A percentile compares a stretch with the other conserved stretches of the same genome.
phyloP scores from a whole-genome alignment of 2,329 filamentous ascomycete genomes.

The Colletotrichum lupini region DNA sequence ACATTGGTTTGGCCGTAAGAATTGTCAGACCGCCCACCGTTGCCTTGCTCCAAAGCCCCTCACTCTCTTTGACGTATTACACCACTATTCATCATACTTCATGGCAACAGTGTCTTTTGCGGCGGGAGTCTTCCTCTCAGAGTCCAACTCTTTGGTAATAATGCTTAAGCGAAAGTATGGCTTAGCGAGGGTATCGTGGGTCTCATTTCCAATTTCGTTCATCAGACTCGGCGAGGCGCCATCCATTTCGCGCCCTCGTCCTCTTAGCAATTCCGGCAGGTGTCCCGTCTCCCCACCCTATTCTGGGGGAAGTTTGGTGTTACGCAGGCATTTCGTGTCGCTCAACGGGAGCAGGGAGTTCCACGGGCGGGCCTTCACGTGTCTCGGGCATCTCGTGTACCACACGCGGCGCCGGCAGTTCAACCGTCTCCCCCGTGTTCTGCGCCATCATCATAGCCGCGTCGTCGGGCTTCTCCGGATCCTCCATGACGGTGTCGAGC shows the following conservation, averaged over 20 bases:
- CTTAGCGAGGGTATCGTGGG: constrained; percentile 35
- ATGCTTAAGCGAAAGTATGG: constrained; percentile 14
- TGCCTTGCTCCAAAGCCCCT: not conserved
- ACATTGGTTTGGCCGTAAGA: constrained; percentile 4
- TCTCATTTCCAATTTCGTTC: constrained; percentile 28
- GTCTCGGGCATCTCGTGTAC: constrained; percentile 33
- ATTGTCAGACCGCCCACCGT: not conserved
- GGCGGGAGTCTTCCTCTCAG: constrained; percentile 8
- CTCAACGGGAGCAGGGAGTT: constrained; percentile 28
- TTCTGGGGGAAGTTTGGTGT: not conserved
- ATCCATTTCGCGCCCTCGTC: not conserved
- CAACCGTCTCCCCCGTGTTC: constrained; percentile 13
- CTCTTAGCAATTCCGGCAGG: not conserved
- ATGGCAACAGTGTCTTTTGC: not conserved
- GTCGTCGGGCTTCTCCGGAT: constrained; percentile 29
- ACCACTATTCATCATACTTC: not conserved
- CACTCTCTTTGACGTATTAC: not conserved
- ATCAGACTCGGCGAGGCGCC: not conserved
- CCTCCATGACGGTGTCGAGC: constrained; percentile 21
- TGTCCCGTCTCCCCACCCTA: too few species aligned
- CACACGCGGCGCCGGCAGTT: constrained; percentile 24
- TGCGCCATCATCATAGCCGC: constrained; percentile 1
- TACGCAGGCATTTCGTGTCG: constrained; percentile 28
- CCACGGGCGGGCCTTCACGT: constrained; percentile 20
- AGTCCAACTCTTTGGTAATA: not conserved